Base-by-base conservation (phyloP, 2,329 filamentous ascomycete genomes). In the Hypoxylon sp. region DNA sequence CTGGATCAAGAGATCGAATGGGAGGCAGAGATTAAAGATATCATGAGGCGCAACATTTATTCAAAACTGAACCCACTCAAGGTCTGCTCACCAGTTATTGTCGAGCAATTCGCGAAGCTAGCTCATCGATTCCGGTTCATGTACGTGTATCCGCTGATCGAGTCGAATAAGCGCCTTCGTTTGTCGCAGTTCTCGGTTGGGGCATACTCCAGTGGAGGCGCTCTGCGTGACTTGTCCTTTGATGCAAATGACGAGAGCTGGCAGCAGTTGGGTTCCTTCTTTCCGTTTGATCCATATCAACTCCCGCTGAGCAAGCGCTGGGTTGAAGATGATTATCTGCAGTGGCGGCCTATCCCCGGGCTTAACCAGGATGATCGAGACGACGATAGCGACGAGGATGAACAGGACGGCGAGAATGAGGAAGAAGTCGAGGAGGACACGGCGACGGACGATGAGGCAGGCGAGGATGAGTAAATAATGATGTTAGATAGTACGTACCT, bases 231-330 rank as follows among this genome's bases (percentile, higher is more conserved):
- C 73, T 79, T 86, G 4, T 84, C 84, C 6, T 80, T 81, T 55
- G 81, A 86, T 56, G 79, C 81, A 13, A 87, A 90, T 60, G 92
- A 92, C 65, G 93, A 97, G 73, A 90, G 91, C 69, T 91, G 90
- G 76, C 91, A 95, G 76, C 91, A 97, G 79, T 86, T 99, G 1
- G 95, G 98, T 74, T 92, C 94, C 0, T 98, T 97, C 79, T 99
- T 98, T 77, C 96, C 96, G 0, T 99, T 99, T 76, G 96, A 99
- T 78, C 97, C 97, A 2, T 99, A 98, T 79, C 92, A 95, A 76
- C 84, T 99, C 55, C 95, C 95, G 0, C 85, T 90, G 73, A 98
- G 95, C 79, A 94, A 92, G 80, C 87, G 90, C 66, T 98, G 96
- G 97, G 82, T 99, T 11, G 91, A 94, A 69, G 86, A 88, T 20